Base-by-base conservation (phyloP, 768 basidiomycete genomes). In the Termitomyces eurrhizus region DNA sequence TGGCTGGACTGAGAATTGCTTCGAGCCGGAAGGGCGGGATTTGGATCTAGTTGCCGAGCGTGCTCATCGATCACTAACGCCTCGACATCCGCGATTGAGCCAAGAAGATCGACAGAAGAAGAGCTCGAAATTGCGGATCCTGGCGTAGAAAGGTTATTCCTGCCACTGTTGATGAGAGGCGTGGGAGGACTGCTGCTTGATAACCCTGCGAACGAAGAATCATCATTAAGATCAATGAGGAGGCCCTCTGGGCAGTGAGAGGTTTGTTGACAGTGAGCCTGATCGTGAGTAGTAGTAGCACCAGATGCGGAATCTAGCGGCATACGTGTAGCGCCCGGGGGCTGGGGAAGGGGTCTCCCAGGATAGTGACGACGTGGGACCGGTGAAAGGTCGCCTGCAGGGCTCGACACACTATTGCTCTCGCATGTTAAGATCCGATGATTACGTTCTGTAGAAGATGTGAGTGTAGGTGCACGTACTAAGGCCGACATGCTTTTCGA, bases 301-400 rank as follows among this genome's bases (percentile, higher is more conserved):
- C 70, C 73, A 62, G 74, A 75, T 8, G 71, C 71, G 18, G 78
- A 76, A 65, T 77, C 76, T 11, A 74, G 64, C n/a, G 66, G 61
- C 35, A 66, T 44, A 45, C 67, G 70, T 21, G 67, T 57, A 32
- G 65, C 42, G 9, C 63, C 63, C 9, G 74, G 76, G 24, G 79
- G 79, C 16, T 72, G 77, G 7, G 85, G 85, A n/a, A 87, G 74
- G 39, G 85, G 85, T 41, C 85, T 69, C 4, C 85, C 82, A 29
- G 76, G 75, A 65, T 85, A 86, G 67, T 84, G 84, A 57, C 75
- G 79, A 12, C 75, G 70, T 9, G 66, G 54, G 26, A 63, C 68
- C 3, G 68, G 70, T 14, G 66, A 67, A 64, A 66, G 65, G 2
- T 73, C 67, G n/a, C 72, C 70, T 12, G 52, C 56, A 46, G 66